These are phyloP conservation scores for Podila horticola DNA, from an alignment of 192 early-diverging fungal species.

Conservation along the genomic window DNA sequence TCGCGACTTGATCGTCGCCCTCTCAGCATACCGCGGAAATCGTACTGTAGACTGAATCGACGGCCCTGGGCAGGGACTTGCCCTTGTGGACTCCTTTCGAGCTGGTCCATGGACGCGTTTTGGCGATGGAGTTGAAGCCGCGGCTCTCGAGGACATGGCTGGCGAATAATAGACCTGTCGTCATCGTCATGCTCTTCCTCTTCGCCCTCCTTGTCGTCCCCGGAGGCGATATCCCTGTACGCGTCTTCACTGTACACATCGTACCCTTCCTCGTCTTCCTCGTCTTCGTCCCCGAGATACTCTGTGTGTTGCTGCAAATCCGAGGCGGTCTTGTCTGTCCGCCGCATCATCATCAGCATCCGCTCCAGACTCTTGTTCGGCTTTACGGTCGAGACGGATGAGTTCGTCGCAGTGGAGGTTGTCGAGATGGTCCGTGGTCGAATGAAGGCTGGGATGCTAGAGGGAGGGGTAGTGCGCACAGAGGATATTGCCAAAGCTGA, in stretches of 20 bases:
- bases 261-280: not conserved
- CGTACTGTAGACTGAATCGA: no score
- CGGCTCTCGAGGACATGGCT: no score
- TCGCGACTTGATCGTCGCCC: no score
- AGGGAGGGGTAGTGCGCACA: not conserved
- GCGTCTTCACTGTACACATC: not conserved
- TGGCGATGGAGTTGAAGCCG: no score
- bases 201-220: not conserved
- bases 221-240: no score
- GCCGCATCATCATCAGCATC: not conserved
- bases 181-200: not conserved
- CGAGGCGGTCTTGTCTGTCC: not conserved
- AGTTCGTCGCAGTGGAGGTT: not conserved
- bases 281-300: not conserved
- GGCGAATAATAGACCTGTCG: no score
- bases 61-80: no score
- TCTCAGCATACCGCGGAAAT: no score
- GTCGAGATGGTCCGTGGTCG: not conserved
- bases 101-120: no score
- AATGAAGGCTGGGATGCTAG: not conserved
- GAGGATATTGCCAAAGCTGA: no score
- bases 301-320: not conserved
- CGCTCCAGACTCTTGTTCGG: slow-evolving; percentile 4
- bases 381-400: not conserved
- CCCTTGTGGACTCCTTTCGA: no score